phyloP scores from a whole-genome alignment of 108 stramenopile species.

The Cylindrotheca fusiformis region DNA sequence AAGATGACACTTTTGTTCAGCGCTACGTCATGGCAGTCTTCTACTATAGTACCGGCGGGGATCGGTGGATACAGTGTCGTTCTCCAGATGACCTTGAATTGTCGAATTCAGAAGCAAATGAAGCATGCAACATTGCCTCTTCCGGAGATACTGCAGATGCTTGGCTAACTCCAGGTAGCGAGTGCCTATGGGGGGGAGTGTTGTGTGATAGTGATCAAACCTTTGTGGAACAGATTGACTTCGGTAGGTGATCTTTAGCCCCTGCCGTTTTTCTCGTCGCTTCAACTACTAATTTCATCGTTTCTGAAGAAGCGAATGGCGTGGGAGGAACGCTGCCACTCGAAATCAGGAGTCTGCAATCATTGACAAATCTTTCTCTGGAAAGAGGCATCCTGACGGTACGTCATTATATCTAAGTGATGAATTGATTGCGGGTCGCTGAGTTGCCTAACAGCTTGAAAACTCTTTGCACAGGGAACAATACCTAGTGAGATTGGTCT shows the following conservation, averaged over 20 bases:
- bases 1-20: conserved; percentile 39
- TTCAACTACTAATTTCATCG: background rate
- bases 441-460: background rate
- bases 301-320: conserved; percentile 51
- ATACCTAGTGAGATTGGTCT: conserved; percentile 49
- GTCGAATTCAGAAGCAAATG: conserved; percentile 41
- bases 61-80: conserved; percentile 60
- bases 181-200: conserved; percentile 72
- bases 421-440: background rate
- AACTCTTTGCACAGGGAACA: conserved; percentile 22
- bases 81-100: conserved; percentile 37
- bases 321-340: conserved; percentile 52
- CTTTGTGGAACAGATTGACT: conserved; percentile 30
- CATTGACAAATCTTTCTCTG: conserved; percentile 40
- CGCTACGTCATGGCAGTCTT: conserved; percentile 53
- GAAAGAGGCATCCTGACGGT: conserved; percentile 49
- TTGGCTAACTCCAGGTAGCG: conserved; percentile 52
- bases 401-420: background rate
- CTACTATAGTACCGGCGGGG: conserved; percentile 44
- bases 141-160: conserved; percentile 34
- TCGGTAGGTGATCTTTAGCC: conserved; percentile 43
- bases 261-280: conserved; percentile 4
- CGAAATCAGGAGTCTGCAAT: conserved; percentile 42
- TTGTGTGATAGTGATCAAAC: conserved; percentile 37
- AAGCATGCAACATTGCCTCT: conserved; percentile 31